Conservation (phyloP, 75 land plant genomes). For the Picea glauca region DNA sequence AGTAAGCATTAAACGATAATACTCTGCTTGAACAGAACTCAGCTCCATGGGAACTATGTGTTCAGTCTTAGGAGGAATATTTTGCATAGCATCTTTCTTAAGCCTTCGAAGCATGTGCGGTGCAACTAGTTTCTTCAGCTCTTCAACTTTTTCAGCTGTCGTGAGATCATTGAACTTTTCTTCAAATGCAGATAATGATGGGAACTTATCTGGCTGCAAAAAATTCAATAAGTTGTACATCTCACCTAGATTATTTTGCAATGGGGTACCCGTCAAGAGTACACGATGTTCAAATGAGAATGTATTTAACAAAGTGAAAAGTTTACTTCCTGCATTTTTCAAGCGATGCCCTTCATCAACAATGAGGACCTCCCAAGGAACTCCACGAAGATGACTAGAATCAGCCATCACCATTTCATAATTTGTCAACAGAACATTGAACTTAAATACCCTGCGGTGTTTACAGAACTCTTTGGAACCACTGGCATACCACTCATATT, state of each 20-base stretch:
- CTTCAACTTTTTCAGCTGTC: slow-evolving; percentile 92
- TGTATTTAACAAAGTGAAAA: slow-evolving; percentile 77
- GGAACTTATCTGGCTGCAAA: slow-evolving; percentile 84
- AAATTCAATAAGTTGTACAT: slow-evolving; percentile 89
- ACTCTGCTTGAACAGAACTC: slow-evolving; percentile 89
- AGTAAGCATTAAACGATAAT: slow-evolving; percentile 90
- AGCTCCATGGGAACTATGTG: slow-evolving; percentile 91
- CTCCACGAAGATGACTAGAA: slow-evolving; percentile 64
- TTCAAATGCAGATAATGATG: slow-evolving; percentile 87
- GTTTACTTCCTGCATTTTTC: slow-evolving; percentile 85
- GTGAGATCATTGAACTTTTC: slow-evolving; percentile 84
- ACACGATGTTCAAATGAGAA: slow-evolving; percentile 85
- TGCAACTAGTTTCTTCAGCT: slow-evolving; percentile 93
- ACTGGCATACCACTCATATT: slow-evolving; percentile 93
- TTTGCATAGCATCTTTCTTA: slow-evolving; percentile 95
- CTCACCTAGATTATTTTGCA: slow-evolving; percentile 93
- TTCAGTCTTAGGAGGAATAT: slow-evolving; percentile 92
- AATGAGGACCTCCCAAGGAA: slow-evolving; percentile 95
- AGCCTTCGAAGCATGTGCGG: slow-evolving; percentile 99
- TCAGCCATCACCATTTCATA: slow-evolving; percentile 94
- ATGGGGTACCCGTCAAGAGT: slow-evolving; percentile 86
- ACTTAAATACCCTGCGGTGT: slow-evolving; percentile 47
- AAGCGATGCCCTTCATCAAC: slow-evolving; percentile 97
- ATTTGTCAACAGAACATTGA: slow-evolving; percentile 89
- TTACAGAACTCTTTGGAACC: slow-evolving; percentile 13